These are phyloP conservation scores for Nemania sp. DNA, from an alignment of 2,329 filamentous ascomycete genomes.

Conservation along the genomic window DNA sequence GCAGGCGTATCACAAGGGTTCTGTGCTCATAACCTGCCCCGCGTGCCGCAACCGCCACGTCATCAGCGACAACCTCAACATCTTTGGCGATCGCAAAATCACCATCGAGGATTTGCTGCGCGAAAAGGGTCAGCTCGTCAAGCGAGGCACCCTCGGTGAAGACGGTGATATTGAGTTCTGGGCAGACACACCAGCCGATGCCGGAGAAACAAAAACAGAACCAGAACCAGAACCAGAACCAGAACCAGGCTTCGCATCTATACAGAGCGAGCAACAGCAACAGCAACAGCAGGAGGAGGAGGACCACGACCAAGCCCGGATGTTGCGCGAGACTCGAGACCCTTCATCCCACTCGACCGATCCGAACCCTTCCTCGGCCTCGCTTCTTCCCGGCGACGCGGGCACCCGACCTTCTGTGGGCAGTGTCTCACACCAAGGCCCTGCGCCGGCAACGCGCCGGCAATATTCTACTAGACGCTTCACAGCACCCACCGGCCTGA, in stretches of 20 bases:
- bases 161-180: constrained; percentile 93
- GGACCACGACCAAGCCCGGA: constrained; percentile 1
- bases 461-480: constrained; percentile 19
- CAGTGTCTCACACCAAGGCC: constrained; percentile 6
- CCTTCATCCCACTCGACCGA: constrained; percentile 27
- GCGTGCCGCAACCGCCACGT: constrained; percentile 84
- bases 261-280: background rate
- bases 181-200: constrained; percentile 63
- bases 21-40: constrained; percentile 86
- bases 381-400: constrained; percentile 15
- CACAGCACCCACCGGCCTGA: background rate
- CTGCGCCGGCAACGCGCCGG: constrained; percentile 34
- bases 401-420: constrained; percentile 27
- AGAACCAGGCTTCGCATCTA: background rate
- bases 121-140: constrained; percentile 74
- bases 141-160: constrained; percentile 69
- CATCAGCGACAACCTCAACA: constrained; percentile 84
- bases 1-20: constrained; percentile 91
- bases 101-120: constrained; percentile 78
- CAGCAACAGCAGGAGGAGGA: no score
- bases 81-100: constrained; percentile 71
- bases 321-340: constrained; percentile 17
- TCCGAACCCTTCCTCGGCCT: constrained; percentile 5
- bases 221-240: no score
- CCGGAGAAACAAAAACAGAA: no score